Conservation (phyloP, 2,329 filamentous ascomycete genomes). For the Plectosphaerella plurivora region DNA sequence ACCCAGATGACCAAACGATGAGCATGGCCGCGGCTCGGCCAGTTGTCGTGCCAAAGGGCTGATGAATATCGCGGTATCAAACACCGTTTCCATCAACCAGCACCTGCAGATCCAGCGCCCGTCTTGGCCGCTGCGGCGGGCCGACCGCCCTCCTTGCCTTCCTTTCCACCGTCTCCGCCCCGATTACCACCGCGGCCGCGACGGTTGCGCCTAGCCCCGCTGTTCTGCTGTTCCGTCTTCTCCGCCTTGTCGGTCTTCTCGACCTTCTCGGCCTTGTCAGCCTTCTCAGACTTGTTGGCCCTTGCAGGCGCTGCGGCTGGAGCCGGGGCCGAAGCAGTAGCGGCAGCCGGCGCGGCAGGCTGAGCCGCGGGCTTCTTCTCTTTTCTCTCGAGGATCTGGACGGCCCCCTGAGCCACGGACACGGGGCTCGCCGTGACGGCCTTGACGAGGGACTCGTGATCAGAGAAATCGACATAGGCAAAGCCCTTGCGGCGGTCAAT, state of each 20-base stretch:
- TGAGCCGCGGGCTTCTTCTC: constrained; percentile 42
- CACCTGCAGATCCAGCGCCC: constrained; percentile 5
- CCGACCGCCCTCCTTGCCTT: background rate
- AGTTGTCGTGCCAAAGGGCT: no score
- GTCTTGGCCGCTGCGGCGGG: constrained; percentile 1
- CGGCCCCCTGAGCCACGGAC: constrained; percentile 75
- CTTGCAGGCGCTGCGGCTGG: no score
- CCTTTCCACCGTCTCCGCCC: constrained; percentile 6
- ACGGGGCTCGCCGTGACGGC: constrained; percentile 80
- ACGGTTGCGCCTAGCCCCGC: constrained; percentile 14
- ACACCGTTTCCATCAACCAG: constrained; percentile 5
- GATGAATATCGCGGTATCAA: background rate
- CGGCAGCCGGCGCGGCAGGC: constrained; percentile 1
- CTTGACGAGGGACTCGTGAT: constrained; percentile 66
- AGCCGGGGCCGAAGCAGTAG: constrained; percentile 1
- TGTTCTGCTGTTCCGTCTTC: background rate
- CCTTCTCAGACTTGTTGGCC: constrained; percentile 4
- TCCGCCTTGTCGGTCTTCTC: constrained; percentile 10
- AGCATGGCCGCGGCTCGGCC: no score
- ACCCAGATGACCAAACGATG: no score
- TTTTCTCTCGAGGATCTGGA: constrained; percentile 82
- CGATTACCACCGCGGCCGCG: constrained; percentile 15
- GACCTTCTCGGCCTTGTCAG: constrained; percentile 4
- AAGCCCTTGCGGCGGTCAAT: constrained; percentile 95
- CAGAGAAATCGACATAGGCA: constrained; percentile 84